Base-by-base conservation (phyloP, 1,284 basidiomycete genomes). In the Cutaneotrichosporon sp. region DNA sequence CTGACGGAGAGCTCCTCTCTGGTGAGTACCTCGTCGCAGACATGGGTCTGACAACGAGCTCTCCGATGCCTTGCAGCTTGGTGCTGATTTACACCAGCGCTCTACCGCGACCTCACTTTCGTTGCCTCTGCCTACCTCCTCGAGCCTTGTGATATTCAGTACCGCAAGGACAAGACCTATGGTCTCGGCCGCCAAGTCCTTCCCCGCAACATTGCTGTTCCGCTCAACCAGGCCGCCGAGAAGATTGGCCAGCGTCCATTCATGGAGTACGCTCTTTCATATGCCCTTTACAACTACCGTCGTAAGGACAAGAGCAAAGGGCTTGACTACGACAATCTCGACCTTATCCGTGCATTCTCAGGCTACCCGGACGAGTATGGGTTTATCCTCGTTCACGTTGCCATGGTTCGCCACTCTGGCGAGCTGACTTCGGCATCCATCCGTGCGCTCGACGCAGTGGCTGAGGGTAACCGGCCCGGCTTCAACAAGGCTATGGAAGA, bases 251-350 rank as follows among this genome's bases (percentile, higher is more conserved):
- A 59, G 57, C 49, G 50, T 9, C 57, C 57, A 1, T 59, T 59
- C 50, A 59, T 59, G 57, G 57, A 59, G 57, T 59, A 59, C 8
- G 57, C 57, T 3, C 57, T 59, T 22, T 59, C 57, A 27, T 59
- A 59, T 26, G 57, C 57, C 19, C 53, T 59, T 14, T 59, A 59
- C 57, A 59, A 59, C 57, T 59, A 59, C 50, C 47, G 49, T 38
- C 52, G 53, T 29, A 49, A 46, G 37, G 57, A 55, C 52, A 34
- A 46, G 26, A 39, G 17, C 27, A 46, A 46, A 43, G 34, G 29
- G 2, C 43, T 59, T 38, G 52, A 59, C 46, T 59, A 52, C 20
- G 57, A 55, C 32, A 59, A 59, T 53, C 47, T 49, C 33, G 53
- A 59, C 46, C 53, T 59, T 20, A 59, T 59, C 39, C 57, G 57